phyloP scores from a whole-genome alignment of 805 yeast genomes.

The Yarrowia keelungensis region DNA sequence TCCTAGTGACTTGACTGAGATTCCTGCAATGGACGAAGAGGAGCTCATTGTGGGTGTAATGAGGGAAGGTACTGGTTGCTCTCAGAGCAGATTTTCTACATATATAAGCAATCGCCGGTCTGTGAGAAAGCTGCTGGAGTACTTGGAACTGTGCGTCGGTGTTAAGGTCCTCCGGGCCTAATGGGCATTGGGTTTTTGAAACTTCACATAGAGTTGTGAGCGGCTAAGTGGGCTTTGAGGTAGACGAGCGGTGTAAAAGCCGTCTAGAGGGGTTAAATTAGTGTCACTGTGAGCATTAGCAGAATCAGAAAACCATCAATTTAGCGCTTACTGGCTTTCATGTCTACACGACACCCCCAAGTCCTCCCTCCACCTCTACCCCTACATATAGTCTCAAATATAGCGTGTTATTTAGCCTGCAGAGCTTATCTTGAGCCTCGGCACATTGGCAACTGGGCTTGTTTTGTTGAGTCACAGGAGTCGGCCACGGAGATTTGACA shows the following conservation, averaged over 20 bases:
- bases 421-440: slow-evolving; percentile 28
- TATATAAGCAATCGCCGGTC: slow-evolving; percentile 1
- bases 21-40: slow-evolving; percentile 27
- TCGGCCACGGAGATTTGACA: slow-evolving; percentile 8
- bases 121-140: slow-evolving; percentile 30
- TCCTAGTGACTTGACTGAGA: slow-evolving; percentile 29
- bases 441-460: not conserved
- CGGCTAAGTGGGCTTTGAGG: not conserved
- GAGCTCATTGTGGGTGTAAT: slow-evolving; percentile 16
- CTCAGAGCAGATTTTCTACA: not conserved
- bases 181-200: slow-evolving; percentile 12
- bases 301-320: no score
- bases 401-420: slow-evolving; percentile 1
- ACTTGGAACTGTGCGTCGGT: slow-evolving; percentile 22
- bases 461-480: slow-evolving; percentile 28
- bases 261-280: no score
- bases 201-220: not conserved
- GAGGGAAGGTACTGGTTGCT: not conserved
- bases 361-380: not conserved
- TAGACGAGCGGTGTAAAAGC: not conserved
- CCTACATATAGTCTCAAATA: slow-evolving; percentile 1
- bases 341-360: no score
- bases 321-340: no score
- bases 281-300: no score
- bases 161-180: slow-evolving; percentile 27